phyloP scores from a whole-genome alignment of 2,329 filamentous ascomycete genomes.

The Karstenula rhodostoma region DNA sequence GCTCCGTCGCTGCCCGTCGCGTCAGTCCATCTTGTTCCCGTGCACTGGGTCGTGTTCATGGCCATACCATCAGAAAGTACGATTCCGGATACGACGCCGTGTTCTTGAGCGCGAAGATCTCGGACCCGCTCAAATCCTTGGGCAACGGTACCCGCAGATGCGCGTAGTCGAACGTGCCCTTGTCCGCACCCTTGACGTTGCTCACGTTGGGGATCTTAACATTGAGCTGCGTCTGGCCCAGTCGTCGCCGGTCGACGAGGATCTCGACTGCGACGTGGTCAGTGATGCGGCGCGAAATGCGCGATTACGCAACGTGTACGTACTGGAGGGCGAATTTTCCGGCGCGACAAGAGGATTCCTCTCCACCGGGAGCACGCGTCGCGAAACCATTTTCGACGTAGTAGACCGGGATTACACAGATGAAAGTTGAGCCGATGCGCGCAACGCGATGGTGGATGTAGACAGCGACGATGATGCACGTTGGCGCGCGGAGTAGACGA shows the following conservation, averaged over 20 bases:
- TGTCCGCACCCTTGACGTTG: slow-evolving; percentile 54
- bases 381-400: slow-evolving; percentile 41
- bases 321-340: slow-evolving; percentile 71
- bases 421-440: slow-evolving; percentile 31
- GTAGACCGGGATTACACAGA: slow-evolving; percentile 25
- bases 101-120: slow-evolving; percentile 83
- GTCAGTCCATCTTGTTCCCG: slow-evolving; percentile 36
- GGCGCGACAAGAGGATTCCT: slow-evolving; percentile 71
- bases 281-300: slow-evolving; percentile 29
- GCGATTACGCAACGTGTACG: slow-evolving; percentile 47
- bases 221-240: slow-evolving; percentile 90
- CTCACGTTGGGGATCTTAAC: slow-evolving; percentile 77
- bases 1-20: slow-evolving; percentile 70
- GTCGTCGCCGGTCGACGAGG: slow-evolving; percentile 81
- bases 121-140: slow-evolving; percentile 84
- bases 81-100: slow-evolving; percentile 74
- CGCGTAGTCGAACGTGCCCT: slow-evolving; percentile 90
- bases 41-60: slow-evolving; percentile 26
- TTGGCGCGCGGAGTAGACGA: slow-evolving; percentile 26
- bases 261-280: slow-evolving; percentile 53
- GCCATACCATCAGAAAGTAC: slow-evolving; percentile 88
- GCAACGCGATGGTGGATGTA: slow-evolving; percentile 33
- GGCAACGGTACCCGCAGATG: slow-evolving; percentile 92
- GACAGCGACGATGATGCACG: slow-evolving; percentile 20
- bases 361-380: slow-evolving; percentile 64